A percentile compares a stretch with the other conserved stretches of the same genome.
Evolutionary conservation across 1,284 basidiomycete species (phyloP).

Genomic region (Fereydounia khargensis): DNA sequence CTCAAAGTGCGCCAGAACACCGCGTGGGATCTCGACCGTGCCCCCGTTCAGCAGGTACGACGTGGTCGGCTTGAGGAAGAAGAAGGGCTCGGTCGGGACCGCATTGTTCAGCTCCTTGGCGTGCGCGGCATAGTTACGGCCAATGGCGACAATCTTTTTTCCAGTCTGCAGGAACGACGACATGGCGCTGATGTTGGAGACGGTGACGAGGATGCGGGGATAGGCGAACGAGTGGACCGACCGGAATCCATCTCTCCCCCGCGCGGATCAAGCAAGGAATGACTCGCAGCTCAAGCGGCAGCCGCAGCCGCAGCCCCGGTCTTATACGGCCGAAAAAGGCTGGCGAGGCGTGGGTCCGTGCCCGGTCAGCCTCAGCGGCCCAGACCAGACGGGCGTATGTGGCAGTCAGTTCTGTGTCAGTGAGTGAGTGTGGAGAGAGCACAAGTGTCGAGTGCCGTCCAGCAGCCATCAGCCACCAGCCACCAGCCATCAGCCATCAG

Average conservation of each 20-base stretch:
- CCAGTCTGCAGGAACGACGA: slow-evolving; percentile 26
- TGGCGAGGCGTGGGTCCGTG: background rate
- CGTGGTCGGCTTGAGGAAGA: slow-evolving; percentile 94
- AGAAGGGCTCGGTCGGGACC: slow-evolving; percentile 90
- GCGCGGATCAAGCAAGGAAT: too few relatives aligned
- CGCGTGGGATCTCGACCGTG: slow-evolving; percentile 79
- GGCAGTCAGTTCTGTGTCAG: background rate
- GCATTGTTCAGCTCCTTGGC: slow-evolving; percentile 89
- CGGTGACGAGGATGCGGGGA: too few relatives aligned
- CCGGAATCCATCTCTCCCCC: too few relatives aligned
- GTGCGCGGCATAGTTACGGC: slow-evolving; percentile 67
- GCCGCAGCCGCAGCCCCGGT: too few relatives aligned
- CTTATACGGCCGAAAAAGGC: background rate
- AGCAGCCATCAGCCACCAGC: too few relatives aligned
- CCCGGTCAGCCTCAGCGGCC: too few relatives aligned
- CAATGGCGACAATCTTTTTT: slow-evolving; percentile 47
- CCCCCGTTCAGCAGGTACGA: slow-evolving; percentile 76
- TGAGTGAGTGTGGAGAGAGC: slow-evolving; percentile 10
- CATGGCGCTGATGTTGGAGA: slow-evolving; percentile 2
- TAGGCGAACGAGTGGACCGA: too few relatives aligned
- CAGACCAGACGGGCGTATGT: too few relatives aligned
- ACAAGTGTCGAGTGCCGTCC: too few relatives aligned
- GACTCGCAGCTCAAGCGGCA: too few relatives aligned
- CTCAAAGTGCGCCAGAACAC: slow-evolving; percentile 85
- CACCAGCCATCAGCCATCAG: too few relatives aligned